phyloP scores from a whole-genome alignment of 352 stramenopile species.

The Phytophthora pinifolia region DNA sequence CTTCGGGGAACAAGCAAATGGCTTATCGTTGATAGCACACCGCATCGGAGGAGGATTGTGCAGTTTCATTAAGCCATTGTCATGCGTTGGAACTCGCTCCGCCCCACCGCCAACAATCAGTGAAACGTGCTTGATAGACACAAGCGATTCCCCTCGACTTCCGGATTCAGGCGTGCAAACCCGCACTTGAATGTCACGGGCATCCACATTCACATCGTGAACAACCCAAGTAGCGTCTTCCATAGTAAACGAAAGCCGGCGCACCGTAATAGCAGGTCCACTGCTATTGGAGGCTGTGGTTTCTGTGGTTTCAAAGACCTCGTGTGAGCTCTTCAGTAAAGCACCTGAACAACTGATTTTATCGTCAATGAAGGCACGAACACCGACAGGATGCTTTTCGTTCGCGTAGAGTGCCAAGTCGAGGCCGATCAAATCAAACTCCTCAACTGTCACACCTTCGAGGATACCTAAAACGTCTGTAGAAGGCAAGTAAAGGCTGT shows the following conservation, averaged over 20 bases:
- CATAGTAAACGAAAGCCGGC: constrained; percentile 28
- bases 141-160: constrained; percentile 64
- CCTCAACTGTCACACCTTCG: constrained; percentile 46
- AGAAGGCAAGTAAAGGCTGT: constrained; percentile 1
- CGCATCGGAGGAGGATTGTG: constrained; percentile 23
- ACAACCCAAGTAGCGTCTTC: constrained; percentile 39
- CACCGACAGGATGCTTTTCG: constrained; percentile 58
- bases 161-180: constrained; percentile 64
- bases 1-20: constrained; percentile 6
- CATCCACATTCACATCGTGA: constrained; percentile 45
- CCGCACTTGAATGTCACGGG: constrained; percentile 60
- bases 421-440: constrained; percentile 62
- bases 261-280: constrained; percentile 11
- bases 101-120: constrained; percentile 49
- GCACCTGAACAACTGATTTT: constrained; percentile 48
- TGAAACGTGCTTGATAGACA: constrained; percentile 53
- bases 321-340: constrained; percentile 33
- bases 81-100: constrained; percentile 30
- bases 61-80: constrained; percentile 29
- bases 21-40: constrained; percentile 12
- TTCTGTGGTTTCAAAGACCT: constrained; percentile 21
- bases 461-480: constrained; percentile 33
- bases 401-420: constrained; percentile 75
- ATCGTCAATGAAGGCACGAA: constrained; percentile 74
- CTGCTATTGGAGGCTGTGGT: neutral